Base-by-base conservation (phyloP, 2,329 filamentous ascomycete genomes). In the Xylaria sp. region DNA sequence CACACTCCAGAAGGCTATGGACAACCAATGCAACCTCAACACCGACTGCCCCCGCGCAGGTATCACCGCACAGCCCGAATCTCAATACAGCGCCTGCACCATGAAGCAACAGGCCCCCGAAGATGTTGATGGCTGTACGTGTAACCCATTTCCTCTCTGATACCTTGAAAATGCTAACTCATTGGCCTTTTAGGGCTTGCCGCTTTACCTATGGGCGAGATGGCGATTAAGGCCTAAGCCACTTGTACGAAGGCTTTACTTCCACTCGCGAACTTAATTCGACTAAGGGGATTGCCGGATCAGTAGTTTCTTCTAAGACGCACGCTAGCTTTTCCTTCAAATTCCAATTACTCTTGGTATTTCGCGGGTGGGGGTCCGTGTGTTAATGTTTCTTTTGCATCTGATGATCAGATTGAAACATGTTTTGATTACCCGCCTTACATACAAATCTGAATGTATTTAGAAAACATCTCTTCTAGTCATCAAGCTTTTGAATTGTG, bases 101-200 rank as follows among this genome's bases (percentile, higher is more conserved):
- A 77, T 83, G 62, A 65, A 79, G 38, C 83, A 86, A 72, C 81
- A 84, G 72, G 83, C 84, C 17, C 79, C 80, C 42, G 85, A 87
- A 77, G 70, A 81, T 10, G 83, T 86, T 63, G 83, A 85, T 58
- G 84, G 83, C 75, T 85, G 83, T 83, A 77, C 79, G 81, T 79
- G 64, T 38, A 11, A n/a, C 11, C 13, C 42, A 7, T 10, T 54
- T 33, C 36, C 20, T 56, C 6, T 11, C 7, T 3, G 48, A 33
- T 13, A 10, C 0, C 11, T 15, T 36, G 6, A 15, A 36, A 23
- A 58, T 28, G 36, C 69, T 73, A 54, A 75, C 59, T n/a, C 28
- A 7, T 20, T 15, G 23, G 10, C 63, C 40, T 46, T 53, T 0
- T 58, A 77, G 76, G 75, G 74, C 67, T 78, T 53, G 67, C 71